Evolutionary conservation across 805 yeast genomes (phyloP).

Genomic region (Kockiozyma suomiensis): DNA sequence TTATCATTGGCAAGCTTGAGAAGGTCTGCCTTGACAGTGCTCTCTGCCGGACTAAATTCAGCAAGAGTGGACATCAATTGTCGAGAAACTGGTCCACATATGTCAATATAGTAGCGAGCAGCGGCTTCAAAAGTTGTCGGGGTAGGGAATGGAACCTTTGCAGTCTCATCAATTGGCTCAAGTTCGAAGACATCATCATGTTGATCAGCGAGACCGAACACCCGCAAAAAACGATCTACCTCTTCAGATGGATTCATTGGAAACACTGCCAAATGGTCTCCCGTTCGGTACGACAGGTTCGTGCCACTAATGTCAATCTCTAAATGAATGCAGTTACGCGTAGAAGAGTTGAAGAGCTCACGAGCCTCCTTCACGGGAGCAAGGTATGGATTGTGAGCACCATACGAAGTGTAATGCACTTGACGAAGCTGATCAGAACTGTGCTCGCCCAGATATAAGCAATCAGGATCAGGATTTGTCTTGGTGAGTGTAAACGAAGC

Average conservation of each 20-base stretch:
- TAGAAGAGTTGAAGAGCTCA: conserved; percentile 65
- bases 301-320: conserved; percentile 80
- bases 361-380: conserved; percentile 62
- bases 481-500: conserved; percentile 54
- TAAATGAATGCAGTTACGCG: conserved; percentile 84
- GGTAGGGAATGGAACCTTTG: conserved; percentile 47
- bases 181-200: conserved; percentile 60
- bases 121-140: conserved; percentile 87
- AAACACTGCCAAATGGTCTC: conserved; percentile 94
- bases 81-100: conserved; percentile 90
- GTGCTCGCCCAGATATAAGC: conserved; percentile 79
- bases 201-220: conserved; percentile 61
- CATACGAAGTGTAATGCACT: conserved; percentile 59
- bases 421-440: conserved; percentile 55
- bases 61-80: conserved; percentile 72
- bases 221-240: conserved; percentile 60
- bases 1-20: conserved; percentile 65
- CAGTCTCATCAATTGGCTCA: conserved; percentile 61
- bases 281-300: conserved; percentile 82
- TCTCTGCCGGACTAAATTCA: conserved; percentile 75
- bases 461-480: conserved; percentile 37
- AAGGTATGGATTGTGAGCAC: conserved; percentile 75
- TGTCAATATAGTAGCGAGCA: conserved; percentile 82
- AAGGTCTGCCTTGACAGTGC: conserved; percentile 51
- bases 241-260: conserved; percentile 82